Evolutionary conservation across 2,329 filamentous ascomycete genomes (phyloP).

Genomic region (Fusarium coffeatum): DNA sequence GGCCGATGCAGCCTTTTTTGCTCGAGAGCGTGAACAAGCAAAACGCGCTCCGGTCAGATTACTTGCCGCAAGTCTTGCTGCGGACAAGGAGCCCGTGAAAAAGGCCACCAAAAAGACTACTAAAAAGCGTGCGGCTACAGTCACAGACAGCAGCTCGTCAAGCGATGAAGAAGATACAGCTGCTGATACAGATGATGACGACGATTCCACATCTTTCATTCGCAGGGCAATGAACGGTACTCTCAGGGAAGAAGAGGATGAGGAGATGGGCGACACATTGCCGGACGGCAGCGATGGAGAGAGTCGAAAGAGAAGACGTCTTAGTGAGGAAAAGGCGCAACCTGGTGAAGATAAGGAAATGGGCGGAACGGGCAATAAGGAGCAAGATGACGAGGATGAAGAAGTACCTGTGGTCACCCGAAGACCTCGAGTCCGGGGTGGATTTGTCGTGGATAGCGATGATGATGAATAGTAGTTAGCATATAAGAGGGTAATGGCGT

Average conservation of each 20-base stretch:
- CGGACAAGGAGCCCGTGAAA: not conserved
- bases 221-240: constrained; percentile 42
- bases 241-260: constrained; percentile 27
- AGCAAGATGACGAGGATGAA: constrained; percentile 50
- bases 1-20: constrained; percentile 78
- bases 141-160: not conserved
- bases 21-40: constrained; percentile 69
- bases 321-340: constrained; percentile 41
- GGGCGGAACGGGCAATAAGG: constrained; percentile 45
- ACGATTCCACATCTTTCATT: constrained; percentile 35
- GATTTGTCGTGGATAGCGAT: constrained; percentile 70
- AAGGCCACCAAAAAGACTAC: constrained; percentile 43
- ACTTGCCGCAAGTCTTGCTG: not conserved
- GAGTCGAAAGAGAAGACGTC: constrained; percentile 53
- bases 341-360: constrained; percentile 35
- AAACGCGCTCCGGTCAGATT: constrained; percentile 62
- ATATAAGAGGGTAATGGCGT: constrained; percentile 24
- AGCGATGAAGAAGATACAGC: constrained; percentile 15
- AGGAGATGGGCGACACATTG: constrained; percentile 46
- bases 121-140: constrained; percentile 43
- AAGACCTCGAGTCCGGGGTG: constrained; percentile 61
- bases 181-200: not conserved
- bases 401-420: constrained; percentile 47
- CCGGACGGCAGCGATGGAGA: constrained; percentile 51
- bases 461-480: constrained; percentile 59